Evolutionary conservation across 306 rosid species (phyloP), one percentile per base, ranked within the genome.

Genomic region (Prunus davidiana): DNA sequence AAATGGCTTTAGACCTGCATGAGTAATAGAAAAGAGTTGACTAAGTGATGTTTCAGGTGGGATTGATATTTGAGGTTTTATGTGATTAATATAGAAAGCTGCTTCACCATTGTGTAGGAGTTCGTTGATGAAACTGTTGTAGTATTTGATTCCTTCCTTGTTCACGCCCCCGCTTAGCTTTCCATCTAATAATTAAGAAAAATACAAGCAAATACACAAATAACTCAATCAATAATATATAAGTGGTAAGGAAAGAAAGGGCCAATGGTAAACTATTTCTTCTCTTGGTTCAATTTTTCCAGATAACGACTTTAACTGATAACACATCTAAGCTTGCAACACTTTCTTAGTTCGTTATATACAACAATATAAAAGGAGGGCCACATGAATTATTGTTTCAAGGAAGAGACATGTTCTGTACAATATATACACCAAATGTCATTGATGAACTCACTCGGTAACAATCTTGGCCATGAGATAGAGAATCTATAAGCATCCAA

Each of bases 401-500:
- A 32, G 38, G 38, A 32, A 32, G 38, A 32, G 38, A 32, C 7
- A 32, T 32, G 38, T 32, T 32, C 38, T 32, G 38, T 32, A 32
- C 7, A 32, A 32, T 32, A 32, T 5, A 32, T 32, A 32, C 38
- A 32, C 38, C 38, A 6, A 32, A 32, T 32, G 38, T 32, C 38
- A 32, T 32, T 32, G 38, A 32, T 18, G 9, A 1, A 28, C 81
- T 75, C 75, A 86, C 87, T 80, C 78, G 89, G 87, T 6, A 86
- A 49, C 19, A 86, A 30, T 81, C 83, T 68, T 3, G 89, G 78
- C 89, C 87, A 86, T 12, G 89, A 86, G 43, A 86, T 86, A 7
- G 87, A 86, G 73, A 86, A 83, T 28, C 87, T 78, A 46, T 83
- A 81, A 61, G 87, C 87, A 72, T 83, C 87, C 38, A 83, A 55